These are phyloP conservation scores for Myrica gale DNA, from an alignment of 306 rosid species.

Conservation along the genomic window DNA sequence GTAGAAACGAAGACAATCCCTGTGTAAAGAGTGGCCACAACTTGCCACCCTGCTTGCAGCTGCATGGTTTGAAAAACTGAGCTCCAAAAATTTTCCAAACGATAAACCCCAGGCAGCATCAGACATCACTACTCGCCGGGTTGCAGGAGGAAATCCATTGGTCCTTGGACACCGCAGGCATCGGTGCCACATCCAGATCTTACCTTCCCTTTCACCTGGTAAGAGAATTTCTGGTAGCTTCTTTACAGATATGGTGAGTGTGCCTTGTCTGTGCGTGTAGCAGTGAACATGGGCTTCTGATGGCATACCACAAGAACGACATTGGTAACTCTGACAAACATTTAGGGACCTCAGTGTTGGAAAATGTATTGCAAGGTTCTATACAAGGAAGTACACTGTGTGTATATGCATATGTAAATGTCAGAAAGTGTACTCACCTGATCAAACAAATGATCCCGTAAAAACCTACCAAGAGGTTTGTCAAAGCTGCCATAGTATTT, in stretches of 20 bases:
- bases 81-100: conserved; percentile 98
- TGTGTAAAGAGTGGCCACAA: conserved; percentile 97
- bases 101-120: conserved; percentile 99
- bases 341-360: conserved; percentile 18
- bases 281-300: conserved; percentile 97
- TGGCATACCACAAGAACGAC: conserved; percentile 86
- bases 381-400: conserved; percentile 1
- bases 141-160: conserved; percentile 94
- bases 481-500: conserved; percentile 95
- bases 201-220: conserved; percentile 92
- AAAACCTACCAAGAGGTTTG: conserved; percentile 86
- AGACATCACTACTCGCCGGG: conserved; percentile 88
- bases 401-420: not conserved
- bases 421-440: conserved; percentile 53
- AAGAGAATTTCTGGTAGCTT: conserved; percentile 65
- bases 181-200: conserved; percentile 99
- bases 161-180: conserved; percentile 88
- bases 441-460: conserved; percentile 91
- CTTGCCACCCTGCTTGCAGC: conserved; percentile 99
- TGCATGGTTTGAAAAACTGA: conserved; percentile 97
- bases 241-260: conserved; percentile 92
- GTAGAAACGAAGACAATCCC: conserved; percentile 97
- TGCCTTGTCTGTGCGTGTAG: conserved; percentile 95
- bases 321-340: conserved; percentile 66
- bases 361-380: conserved; percentile 23